These are phyloP conservation scores for Trapa bicornis DNA, from an alignment of 345 rosid species.

Conservation along the genomic window DNA sequence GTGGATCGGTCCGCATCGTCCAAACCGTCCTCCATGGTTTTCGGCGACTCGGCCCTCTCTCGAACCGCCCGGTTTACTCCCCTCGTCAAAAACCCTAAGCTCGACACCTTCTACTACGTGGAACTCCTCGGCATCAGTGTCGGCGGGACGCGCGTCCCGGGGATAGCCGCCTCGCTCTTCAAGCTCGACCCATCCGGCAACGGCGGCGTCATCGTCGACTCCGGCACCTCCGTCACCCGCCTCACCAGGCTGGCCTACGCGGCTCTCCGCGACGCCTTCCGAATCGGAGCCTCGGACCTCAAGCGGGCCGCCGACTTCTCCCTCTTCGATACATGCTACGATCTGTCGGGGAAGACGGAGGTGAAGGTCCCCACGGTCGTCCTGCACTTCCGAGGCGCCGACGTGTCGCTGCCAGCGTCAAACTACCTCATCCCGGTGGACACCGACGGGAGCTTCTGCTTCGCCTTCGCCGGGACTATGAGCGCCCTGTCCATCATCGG, in stretches of 20 bases:
- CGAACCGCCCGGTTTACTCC: conserved; percentile 73
- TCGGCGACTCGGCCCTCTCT: conserved; percentile 64
- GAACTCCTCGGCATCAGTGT: conserved; percentile 79
- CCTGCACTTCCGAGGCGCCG: conserved; percentile 77
- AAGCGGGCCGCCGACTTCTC: conserved; percentile 70
- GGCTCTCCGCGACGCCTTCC: conserved; percentile 67
- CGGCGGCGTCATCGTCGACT: conserved; percentile 90
- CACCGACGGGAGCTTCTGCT: conserved; percentile 61
- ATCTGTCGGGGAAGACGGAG: conserved; percentile 59
- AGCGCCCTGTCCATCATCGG: conserved; percentile 79
- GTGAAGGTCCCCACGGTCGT: conserved; percentile 96
- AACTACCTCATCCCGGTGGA: conserved; percentile 87
- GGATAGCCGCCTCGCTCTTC: conserved; percentile 59
- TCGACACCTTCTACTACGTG: conserved; percentile 86
- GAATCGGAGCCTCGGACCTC: conserved; percentile 37
- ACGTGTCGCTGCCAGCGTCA: conserved; percentile 82
- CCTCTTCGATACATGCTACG: conserved; percentile 86
- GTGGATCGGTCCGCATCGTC: conserved; percentile 79
- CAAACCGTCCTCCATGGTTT: conserved; percentile 64
- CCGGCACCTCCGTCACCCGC: conserved; percentile 96
- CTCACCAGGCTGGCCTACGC: conserved; percentile 74
- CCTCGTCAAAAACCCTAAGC: conserved; percentile 58
- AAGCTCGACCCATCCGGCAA: conserved; percentile 56
- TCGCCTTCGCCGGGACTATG: conserved; percentile 88
- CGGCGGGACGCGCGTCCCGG: conserved; percentile 66